A percentile compares a stretch with the other conserved stretches of the same genome.
These are phyloP conservation scores for Spergularia azorica DNA, from an alignment of 179 eudicot species.

Conservation along the genomic window DNA sequence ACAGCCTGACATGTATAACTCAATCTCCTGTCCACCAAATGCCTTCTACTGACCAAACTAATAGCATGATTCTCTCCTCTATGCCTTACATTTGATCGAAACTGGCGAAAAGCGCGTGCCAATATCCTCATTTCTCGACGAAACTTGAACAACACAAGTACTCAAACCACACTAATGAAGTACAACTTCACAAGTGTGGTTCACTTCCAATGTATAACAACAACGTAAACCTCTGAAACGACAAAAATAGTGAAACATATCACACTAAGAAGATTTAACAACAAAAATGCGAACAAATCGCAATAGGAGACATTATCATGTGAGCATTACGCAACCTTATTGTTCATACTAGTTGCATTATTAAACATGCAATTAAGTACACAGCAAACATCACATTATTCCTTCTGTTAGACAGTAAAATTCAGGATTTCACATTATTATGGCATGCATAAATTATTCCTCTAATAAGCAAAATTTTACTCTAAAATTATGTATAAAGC, in stretches of 20 bases:
- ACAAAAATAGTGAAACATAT: slow-evolving; percentile 3
- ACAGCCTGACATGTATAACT: slow-evolving; percentile 23
- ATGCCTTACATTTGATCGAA: slow-evolving; percentile 41
- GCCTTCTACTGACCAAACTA: slow-evolving; percentile 33
- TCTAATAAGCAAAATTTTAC: background rate
- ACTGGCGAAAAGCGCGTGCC: slow-evolving; percentile 39
- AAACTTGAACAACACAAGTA: slow-evolving; percentile 12
- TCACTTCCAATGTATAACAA: slow-evolving; percentile 21
- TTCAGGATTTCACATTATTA: no score
- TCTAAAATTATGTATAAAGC: background rate
- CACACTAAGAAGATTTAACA: slow-evolving; percentile 13
- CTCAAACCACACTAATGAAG: slow-evolving; percentile 24
- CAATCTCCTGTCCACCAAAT: slow-evolving; percentile 31
- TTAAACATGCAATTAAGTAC: slow-evolving; percentile 11
- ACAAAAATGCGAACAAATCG: background rate
- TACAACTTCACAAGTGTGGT: slow-evolving; percentile 26
- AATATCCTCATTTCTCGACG: slow-evolving; percentile 47
- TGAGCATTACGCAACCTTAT: background rate
- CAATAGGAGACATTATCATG: slow-evolving; percentile 10
- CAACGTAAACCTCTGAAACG: slow-evolving; percentile 29
- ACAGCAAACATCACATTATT: no score
- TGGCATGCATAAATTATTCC: background rate
- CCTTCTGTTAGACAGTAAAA: no score
- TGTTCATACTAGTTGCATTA: slow-evolving; percentile 1
- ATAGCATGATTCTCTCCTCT: slow-evolving; percentile 24